These are phyloP conservation scores for Fusarium haematococcum DNA, from an alignment of 2,329 filamentous ascomycete genomes.

Conservation along the genomic window DNA sequence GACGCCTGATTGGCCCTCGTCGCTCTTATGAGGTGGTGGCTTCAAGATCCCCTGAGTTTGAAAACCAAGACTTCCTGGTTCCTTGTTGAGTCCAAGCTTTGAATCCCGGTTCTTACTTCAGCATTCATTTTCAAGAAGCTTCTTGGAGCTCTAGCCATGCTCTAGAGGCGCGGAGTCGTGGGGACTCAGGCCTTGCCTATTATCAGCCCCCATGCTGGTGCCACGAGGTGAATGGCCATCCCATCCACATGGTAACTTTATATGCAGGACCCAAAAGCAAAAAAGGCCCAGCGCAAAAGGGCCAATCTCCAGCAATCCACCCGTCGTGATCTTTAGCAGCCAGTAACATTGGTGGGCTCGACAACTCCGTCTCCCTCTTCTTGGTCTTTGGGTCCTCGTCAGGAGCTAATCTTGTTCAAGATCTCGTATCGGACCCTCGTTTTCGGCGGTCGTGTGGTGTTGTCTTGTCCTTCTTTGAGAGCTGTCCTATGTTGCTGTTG, in stretches of 20 bases:
- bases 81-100: slow-evolving; percentile 17
- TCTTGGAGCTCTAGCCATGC: neutral
- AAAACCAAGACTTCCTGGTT: neutral
- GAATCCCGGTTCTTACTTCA: neutral
- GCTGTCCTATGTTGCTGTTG: neutral
- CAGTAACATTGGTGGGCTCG: neutral
- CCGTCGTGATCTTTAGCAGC: neutral
- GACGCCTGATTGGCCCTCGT: slow-evolving; percentile 30
- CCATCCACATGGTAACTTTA: slow-evolving; percentile 23
- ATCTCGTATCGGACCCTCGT: slow-evolving; percentile 1
- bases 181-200: slow-evolving; percentile 7
- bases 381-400: neutral
- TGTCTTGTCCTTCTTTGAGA: neutral
- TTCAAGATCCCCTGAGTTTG: neutral
- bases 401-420: slow-evolving; percentile 20
- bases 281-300: neutral
- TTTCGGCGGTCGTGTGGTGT: neutral
- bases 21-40: slow-evolving; percentile 2
- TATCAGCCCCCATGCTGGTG: slow-evolving; percentile 21
- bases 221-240: slow-evolving; percentile 40
- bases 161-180: slow-evolving; percentile 11
- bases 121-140: neutral
- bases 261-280: slow-evolving; percentile 22
- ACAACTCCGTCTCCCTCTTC: slow-evolving; percentile 4
- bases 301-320: slow-evolving; percentile 25